Base-by-base conservation (phyloP, 108 stramenopile species). In the Cylindrotheca fusiformis region DNA sequence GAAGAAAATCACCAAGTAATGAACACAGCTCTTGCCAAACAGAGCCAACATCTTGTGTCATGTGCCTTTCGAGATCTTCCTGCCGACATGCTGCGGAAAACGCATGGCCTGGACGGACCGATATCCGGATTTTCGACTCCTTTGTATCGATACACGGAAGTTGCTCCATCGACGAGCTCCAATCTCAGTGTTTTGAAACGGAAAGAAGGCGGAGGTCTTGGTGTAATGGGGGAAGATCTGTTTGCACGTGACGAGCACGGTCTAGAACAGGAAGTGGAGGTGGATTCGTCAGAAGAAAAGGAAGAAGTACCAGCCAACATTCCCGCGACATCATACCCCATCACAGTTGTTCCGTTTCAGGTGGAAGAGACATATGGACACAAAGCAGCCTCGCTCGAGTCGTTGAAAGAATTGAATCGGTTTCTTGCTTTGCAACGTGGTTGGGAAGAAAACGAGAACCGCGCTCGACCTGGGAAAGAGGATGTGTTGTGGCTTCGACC, bases 381-480 rank as follows among this genome's bases (percentile, higher is more conserved):
- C 28, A 24, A 67, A 33, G 46, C 65, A 50, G 53, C 59, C 2
- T 67, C 65, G 1, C 10, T 49, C 45, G 53, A 66, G 19, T 65
- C 72, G 3, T n/a, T 67, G 27, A 48, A 54, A 5, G 72, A 74
- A 19, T 27, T 74, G 21, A 74, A 66, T 48, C 50, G 46, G 41
- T 74, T 29, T 33, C 32, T 67, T 45, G 72, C 72, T 21, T 53
- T 60, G 17, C 72, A 74, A 48, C 58, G 59, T 17, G 45, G 67
- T 14, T 84, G 71, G 83, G 76, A 75, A 48, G 76, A 59, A 52
- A 88, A 77, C 64, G 87, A 86, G 63, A 60, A 59, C 33, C 52
- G 67, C 54, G 85, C 87, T 0, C 77, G 92, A 6, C 92, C 92
- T 22, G 71, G 88, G 4, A 90, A 87, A 55, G 92, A 94, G 69